These are phyloP conservation scores for Chamaenerion angustifolium DNA, from an alignment of 345 rosid species.

Conservation along the genomic window DNA sequence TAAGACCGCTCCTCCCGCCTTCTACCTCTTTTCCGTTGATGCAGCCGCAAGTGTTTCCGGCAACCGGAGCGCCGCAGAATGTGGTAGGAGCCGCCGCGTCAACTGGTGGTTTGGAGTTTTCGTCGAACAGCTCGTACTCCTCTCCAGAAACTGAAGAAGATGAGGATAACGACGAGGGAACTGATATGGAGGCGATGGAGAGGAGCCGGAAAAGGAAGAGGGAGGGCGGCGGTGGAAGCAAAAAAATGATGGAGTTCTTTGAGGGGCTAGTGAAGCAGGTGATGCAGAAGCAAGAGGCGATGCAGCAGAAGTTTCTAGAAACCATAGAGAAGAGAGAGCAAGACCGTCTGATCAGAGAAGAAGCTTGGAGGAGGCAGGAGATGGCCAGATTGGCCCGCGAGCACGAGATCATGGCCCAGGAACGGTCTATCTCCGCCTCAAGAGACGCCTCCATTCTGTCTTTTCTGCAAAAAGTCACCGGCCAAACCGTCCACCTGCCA, in stretches of 20 bases:
- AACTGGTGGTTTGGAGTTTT: slow-evolving; percentile 29
- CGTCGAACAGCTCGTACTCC: slow-evolving; percentile 49
- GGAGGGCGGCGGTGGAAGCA: slow-evolving; percentile 7
- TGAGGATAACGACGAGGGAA: slow-evolving; percentile 22
- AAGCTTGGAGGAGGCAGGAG: slow-evolving; percentile 77
- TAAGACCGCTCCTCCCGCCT: slow-evolving; percentile 9
- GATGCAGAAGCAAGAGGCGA: slow-evolving; percentile 65
- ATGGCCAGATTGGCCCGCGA: slow-evolving; percentile 54
- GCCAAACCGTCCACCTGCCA: slow-evolving; percentile 42
- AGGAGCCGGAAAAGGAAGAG: slow-evolving; percentile 62
- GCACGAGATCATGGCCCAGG: slow-evolving; percentile 56
- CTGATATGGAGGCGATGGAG: slow-evolving; percentile 24
- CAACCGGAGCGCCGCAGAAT: neutral
- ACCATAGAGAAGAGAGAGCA: slow-evolving; percentile 76
- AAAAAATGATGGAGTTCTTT: slow-evolving; percentile 59
- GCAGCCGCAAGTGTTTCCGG: no score
- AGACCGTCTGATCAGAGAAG: slow-evolving; percentile 63
- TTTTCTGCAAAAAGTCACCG: slow-evolving; percentile 62
- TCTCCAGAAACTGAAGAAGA: slow-evolving; percentile 47
- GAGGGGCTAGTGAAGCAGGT: slow-evolving; percentile 58
- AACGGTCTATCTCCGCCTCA: slow-evolving; percentile 50
- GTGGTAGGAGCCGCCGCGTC: slow-evolving; percentile 9
- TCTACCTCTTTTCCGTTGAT: neutral
- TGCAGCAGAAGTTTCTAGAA: slow-evolving; percentile 67
- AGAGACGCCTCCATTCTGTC: slow-evolving; percentile 55